These are phyloP conservation scores for Albifimbria verrucaria DNA, from an alignment of 2,329 filamentous ascomycete genomes.

Conservation along the genomic window DNA sequence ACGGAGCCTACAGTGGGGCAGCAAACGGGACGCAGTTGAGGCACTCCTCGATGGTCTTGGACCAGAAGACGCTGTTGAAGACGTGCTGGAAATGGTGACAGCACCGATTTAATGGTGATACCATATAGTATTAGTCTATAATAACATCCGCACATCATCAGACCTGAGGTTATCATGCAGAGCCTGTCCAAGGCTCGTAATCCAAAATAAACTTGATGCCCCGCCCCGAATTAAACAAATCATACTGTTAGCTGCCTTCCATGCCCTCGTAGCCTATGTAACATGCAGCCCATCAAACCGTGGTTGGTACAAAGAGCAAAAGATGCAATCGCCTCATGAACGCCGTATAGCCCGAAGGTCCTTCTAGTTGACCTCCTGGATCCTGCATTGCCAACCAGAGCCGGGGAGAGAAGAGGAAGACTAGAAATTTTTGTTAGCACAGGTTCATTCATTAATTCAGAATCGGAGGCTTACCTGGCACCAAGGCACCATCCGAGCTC, in stretches of 20 bases:
- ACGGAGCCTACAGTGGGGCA: slow-evolving; percentile 91
- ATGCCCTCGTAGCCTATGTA: background rate
- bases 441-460: background rate
- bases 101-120: slow-evolving; percentile 37
- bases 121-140: background rate
- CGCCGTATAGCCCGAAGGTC: slow-evolving; percentile 15
- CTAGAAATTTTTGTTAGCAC: slow-evolving; percentile 40
- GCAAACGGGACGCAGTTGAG: slow-evolving; percentile 66
- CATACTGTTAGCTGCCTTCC: background rate
- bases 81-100: slow-evolving; percentile 56
- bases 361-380: slow-evolving; percentile 66
- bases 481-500: slow-evolving; percentile 98
- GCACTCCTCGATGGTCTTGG: slow-evolving; percentile 60
- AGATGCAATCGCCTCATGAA: slow-evolving; percentile 16
- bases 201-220: background rate
- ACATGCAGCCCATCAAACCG: background rate
- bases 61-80: slow-evolving; percentile 62
- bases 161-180: background rate
- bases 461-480: slow-evolving; percentile 66
- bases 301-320: background rate
- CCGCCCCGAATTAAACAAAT: background rate
- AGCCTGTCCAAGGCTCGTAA: background rate
- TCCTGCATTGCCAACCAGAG: slow-evolving; percentile 87
- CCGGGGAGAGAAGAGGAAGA: slow-evolving; percentile 76
- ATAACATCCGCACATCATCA: background rate